phyloP scores from a whole-genome alignment of 441 rosid genomes.

The Euphorbia celastroides region DNA sequence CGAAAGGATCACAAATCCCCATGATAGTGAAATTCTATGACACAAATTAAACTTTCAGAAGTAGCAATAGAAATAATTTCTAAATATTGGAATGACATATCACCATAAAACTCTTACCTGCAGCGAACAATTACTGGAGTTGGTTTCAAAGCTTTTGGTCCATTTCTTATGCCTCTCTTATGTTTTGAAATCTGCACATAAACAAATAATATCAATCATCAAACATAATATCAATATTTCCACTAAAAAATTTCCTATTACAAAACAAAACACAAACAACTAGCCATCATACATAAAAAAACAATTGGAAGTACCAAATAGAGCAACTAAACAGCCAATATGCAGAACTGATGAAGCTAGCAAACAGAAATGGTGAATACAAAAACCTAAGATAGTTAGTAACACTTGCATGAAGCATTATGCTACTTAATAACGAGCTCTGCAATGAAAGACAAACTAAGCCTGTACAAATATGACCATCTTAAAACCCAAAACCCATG shows the following conservation, averaged over 20 bases:
- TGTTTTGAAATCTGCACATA: conserved; percentile 54
- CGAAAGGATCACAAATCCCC: neutral
- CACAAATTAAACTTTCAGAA: neutral
- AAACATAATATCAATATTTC: neutral
- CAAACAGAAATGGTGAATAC: no score
- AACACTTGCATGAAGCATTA: no score
- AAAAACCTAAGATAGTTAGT: no score
- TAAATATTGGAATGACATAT: neutral
- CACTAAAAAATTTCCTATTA: no score
- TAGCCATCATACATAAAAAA: neutral
- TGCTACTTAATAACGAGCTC: no score
- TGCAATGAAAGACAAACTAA: no score
- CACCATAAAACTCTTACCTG: conserved; percentile 41
- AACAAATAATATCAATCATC: neutral
- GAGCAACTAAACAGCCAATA: no score
- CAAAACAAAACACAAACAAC: neutral
- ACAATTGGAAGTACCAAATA: no score
- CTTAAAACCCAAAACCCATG: no score
- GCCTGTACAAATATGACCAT: no score
- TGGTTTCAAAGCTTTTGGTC: conserved; percentile 87
- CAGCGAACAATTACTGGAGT: conserved; percentile 73
- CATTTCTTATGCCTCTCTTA: conserved; percentile 84
- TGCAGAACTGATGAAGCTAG: no score
- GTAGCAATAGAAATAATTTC: conserved; percentile 5
- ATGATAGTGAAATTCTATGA: neutral